These are phyloP conservation scores for Herpetomonas tarakana DNA, from an alignment of 208 protist genomes.

Conservation along the genomic window DNA sequence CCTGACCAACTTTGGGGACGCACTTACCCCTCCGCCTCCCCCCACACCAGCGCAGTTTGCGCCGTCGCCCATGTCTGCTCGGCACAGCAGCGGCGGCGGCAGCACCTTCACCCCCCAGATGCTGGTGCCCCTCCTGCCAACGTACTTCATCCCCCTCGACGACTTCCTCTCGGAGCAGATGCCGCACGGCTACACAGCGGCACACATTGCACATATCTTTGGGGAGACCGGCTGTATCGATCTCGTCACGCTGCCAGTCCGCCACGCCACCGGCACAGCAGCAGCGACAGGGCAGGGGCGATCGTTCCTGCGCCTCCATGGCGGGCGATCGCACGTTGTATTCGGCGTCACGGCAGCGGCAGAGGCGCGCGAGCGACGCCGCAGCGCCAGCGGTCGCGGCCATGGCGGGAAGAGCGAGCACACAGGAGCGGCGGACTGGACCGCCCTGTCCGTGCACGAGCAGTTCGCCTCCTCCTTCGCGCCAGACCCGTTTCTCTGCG, in stretches of 20 bases:
- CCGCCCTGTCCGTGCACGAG: slow-evolving; percentile 8
- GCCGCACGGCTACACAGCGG: slow-evolving; percentile 44
- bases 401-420: slow-evolving; percentile 29
- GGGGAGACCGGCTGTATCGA: slow-evolving; percentile 25
- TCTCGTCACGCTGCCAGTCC: slow-evolving; percentile 20
- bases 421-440: neutral
- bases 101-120: slow-evolving; percentile 41
- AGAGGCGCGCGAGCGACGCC: slow-evolving; percentile 11
- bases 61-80: neutral
- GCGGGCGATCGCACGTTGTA: neutral
- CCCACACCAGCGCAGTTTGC: neutral
- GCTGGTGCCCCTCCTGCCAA: slow-evolving; percentile 43
- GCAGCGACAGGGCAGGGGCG: neutral
- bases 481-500: slow-evolving; percentile 36
- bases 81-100: neutral
- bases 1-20: slow-evolving; percentile 12
- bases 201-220: slow-evolving; percentile 40
- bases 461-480: slow-evolving; percentile 23
- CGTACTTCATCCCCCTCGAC: slow-evolving; percentile 52
- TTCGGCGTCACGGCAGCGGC: slow-evolving; percentile 2
- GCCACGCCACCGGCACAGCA: neutral
- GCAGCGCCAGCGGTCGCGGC: slow-evolving; percentile 27
- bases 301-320: neutral
- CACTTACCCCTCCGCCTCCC: slow-evolving; percentile 31
- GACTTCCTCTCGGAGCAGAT: slow-evolving; percentile 27